phyloP scores from a whole-genome alignment of 768 basidiomycete genomes.

The Boletus rex-veris region DNA sequence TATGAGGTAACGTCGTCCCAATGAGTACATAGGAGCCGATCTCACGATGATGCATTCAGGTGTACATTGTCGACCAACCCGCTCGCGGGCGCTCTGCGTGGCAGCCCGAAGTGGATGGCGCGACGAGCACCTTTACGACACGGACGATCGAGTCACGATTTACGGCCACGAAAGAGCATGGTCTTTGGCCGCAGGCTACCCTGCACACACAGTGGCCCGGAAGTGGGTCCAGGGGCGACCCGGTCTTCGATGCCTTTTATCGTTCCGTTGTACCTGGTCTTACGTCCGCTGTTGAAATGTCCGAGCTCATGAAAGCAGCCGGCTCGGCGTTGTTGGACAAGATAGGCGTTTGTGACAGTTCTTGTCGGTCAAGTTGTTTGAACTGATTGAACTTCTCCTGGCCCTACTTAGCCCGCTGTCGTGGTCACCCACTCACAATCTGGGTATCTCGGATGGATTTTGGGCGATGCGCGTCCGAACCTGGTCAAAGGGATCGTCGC shows the following conservation, averaged over 20 bases:
- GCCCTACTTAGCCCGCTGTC: conserved; percentile 36
- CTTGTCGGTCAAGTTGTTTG: background rate
- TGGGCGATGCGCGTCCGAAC: conserved; percentile 44
- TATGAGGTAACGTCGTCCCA: conserved; percentile 39
- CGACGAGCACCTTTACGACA: conserved; percentile 29
- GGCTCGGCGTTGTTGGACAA: conserved; percentile 42
- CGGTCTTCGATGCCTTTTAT: conserved; percentile 44
- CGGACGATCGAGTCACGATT: conserved; percentile 39
- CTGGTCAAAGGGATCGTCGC: conserved; percentile 46
- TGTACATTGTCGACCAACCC: conserved; percentile 48
- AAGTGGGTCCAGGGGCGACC: conserved; percentile 44
- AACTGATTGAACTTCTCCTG: conserved; percentile 1
- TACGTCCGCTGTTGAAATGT: conserved; percentile 33
- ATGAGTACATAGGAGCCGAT: background rate
- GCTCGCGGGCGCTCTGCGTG: conserved; percentile 45
- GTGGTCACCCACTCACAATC: conserved; percentile 53
- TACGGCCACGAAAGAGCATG: conserved; percentile 39
- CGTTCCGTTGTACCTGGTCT: conserved; percentile 41
- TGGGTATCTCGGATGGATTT: conserved; percentile 46
- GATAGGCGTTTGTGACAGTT: conserved; percentile 41
- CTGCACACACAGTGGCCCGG: conserved; percentile 54
- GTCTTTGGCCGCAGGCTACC: conserved; percentile 44
- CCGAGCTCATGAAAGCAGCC: conserved; percentile 40
- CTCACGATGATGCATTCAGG: conserved; percentile 16
- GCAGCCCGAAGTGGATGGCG: conserved; percentile 39